phyloP scores from a whole-genome alignment of 805 yeast species.

The Ogataea naganishii region DNA sequence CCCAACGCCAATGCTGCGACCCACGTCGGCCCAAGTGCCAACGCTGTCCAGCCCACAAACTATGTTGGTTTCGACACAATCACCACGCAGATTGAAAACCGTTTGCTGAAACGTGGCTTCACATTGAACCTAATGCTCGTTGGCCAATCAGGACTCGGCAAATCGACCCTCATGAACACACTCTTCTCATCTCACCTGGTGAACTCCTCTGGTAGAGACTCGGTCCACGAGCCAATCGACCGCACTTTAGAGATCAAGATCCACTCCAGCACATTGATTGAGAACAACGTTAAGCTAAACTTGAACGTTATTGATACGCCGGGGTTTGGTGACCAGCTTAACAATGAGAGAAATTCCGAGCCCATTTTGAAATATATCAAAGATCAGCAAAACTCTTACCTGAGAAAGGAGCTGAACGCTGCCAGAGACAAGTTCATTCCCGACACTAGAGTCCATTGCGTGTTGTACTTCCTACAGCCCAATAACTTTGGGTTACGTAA shows the following conservation, averaged over 20 bases:
- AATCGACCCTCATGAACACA: conserved; percentile 86
- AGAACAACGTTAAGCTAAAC: conserved; percentile 80
- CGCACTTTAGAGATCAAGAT: conserved; percentile 82
- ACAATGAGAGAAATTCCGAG: conserved; percentile 95
- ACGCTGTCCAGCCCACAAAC: conserved; percentile 48
- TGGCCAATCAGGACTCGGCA: conserved; percentile 91
- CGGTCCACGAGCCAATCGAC: conserved; percentile 62
- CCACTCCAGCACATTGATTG: conserved; percentile 60
- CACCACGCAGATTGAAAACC: conserved; percentile 89
- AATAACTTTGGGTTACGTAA: conserved; percentile 78
- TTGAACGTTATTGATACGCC: conserved; percentile 93
- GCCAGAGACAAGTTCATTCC: conserved; percentile 75
- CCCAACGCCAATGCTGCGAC: conserved; percentile 1
- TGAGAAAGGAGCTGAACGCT: conserved; percentile 91
- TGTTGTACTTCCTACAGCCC: conserved; percentile 85
- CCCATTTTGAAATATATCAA: conserved; percentile 90
- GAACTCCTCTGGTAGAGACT: conserved; percentile 63
- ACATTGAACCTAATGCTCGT: conserved; percentile 92
- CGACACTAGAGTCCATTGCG: conserved; percentile 91
- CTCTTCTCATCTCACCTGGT: conserved; percentile 78
- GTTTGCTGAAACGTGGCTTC: conserved; percentile 86
- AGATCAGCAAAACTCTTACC: conserved; percentile 86
- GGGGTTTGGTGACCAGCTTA: conserved; percentile 95
- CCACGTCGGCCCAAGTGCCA: too few relatives aligned
- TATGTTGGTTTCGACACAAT: conserved; percentile 97